A percentile compares a stretch with the other conserved stretches of the same genome.
Conservation (phyloP, 108 stramenopile species). For the Skeletonema grethae region DNA sequence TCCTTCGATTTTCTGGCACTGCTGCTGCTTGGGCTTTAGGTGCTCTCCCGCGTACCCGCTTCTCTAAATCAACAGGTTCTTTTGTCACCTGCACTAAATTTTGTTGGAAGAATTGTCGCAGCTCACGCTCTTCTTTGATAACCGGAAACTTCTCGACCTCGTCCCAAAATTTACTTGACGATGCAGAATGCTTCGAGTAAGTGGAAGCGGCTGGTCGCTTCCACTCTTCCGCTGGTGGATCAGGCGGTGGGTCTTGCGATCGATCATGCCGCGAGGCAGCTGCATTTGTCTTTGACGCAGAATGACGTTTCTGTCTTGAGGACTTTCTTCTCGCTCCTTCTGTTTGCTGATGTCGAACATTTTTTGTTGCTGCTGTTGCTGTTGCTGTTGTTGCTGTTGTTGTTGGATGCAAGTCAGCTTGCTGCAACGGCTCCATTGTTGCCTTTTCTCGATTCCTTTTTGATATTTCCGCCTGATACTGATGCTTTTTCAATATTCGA, state of each 20-base stretch:
- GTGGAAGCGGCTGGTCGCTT: conserved; percentile 20
- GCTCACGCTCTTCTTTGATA: not conserved
- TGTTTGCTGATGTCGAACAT: not conserved
- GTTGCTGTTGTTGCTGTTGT: not conserved
- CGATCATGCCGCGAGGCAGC: too few species aligned
- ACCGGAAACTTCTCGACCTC: conserved; percentile 30
- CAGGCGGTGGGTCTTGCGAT: conserved; percentile 36
- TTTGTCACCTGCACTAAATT: conserved; percentile 14
- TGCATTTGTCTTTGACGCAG: not conserved
- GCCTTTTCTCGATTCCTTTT: not conserved
- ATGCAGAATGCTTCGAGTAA: conserved; percentile 14
- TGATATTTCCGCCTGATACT: not conserved
- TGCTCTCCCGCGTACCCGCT: not conserved
- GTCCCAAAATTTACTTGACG: conserved; percentile 47
- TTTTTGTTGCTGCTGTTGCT: not conserved
- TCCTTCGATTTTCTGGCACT: not conserved
- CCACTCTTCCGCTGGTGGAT: conserved; percentile 35
- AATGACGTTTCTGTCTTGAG: not conserved
- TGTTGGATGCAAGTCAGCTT: not conserved
- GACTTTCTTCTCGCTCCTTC: not conserved
- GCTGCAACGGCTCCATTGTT: not conserved
- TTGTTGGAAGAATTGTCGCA: not conserved
- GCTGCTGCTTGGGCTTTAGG: not conserved
- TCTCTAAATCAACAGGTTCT: not conserved
- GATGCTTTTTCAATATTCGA: not conserved